Evolutionary conservation across 2,329 filamentous ascomycete genomes (phyloP).

Genomic region (Stemphylium vesicarium): DNA sequence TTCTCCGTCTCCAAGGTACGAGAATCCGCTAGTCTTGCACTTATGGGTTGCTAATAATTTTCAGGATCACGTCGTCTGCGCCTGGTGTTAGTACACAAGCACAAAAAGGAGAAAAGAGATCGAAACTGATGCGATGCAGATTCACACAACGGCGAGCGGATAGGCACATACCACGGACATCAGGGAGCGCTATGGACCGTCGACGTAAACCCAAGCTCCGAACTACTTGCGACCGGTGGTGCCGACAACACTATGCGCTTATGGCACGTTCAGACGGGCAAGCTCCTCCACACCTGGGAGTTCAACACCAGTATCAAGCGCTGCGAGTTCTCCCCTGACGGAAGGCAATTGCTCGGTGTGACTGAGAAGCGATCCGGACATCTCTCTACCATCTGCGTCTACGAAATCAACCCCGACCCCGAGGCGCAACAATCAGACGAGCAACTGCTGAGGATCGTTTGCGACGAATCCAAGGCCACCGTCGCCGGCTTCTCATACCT

Average conservation of each 20-base stretch:
- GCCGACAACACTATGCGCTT: conserved; percentile 98
- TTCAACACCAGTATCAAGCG: conserved; percentile 97
- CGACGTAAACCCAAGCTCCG: conserved; percentile 90
- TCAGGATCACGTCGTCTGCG: conserved; percentile 88
- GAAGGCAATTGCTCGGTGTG: conserved; percentile 85
- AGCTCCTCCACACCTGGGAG: conserved; percentile 95
- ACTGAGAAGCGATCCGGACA: conserved; percentile 99
- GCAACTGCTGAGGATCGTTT: conserved; percentile 84
- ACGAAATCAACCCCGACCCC: conserved; percentile 85
- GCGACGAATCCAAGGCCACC: conserved; percentile 90
- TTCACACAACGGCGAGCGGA: conserved; percentile 95
- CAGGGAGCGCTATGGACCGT: conserved; percentile 98
- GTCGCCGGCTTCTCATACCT: conserved; percentile 97
- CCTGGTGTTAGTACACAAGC: conserved; percentile 67
- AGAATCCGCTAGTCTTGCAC: not conserved
- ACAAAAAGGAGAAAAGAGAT: conserved; percentile 1
- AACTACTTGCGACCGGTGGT: conserved; percentile 90
- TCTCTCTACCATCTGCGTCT: conserved; percentile 89
- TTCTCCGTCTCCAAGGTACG: conserved; percentile 71
- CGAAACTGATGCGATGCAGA: conserved; percentile 46
- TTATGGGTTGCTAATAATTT: conserved; percentile 1
- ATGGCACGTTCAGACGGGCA: conserved; percentile 94
- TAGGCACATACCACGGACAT: conserved; percentile 93
- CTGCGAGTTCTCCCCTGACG: conserved; percentile 96
- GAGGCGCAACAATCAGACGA: conserved; percentile 85